These are phyloP conservation scores for Entomortierella parvispora DNA, from an alignment of 192 early-diverging fungal genomes.

Conservation along the genomic window DNA sequence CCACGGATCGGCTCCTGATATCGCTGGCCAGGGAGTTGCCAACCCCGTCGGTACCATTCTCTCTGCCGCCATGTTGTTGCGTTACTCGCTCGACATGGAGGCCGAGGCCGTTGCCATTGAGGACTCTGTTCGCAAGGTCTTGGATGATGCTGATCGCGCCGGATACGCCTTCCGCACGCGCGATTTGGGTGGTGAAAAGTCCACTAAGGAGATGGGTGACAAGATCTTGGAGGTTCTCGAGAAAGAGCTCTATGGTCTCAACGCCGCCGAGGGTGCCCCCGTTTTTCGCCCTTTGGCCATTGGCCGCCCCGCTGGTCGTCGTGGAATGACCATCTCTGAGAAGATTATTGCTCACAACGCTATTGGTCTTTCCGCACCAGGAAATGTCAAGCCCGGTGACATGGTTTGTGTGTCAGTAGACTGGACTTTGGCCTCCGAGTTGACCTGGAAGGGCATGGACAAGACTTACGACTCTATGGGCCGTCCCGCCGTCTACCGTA, in stretches of 20 bases:
- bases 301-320: conserved; percentile 63
- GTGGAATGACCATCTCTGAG: conserved; percentile 79
- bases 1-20: conserved; percentile 98
- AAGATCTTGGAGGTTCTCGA: conserved; percentile 82
- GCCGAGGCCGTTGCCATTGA: conserved; percentile 93
- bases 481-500: conserved; percentile 77
- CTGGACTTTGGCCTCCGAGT: conserved; percentile 85
- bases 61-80: conserved; percentile 91
- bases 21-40: conserved; percentile 95
- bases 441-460: conserved; percentile 90
- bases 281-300: conserved; percentile 49
- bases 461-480: conserved; percentile 85
- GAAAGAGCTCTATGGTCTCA: conserved; percentile 68
- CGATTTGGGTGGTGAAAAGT: conserved; percentile 87
- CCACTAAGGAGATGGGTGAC: conserved; percentile 93
- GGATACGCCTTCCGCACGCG: conserved; percentile 84
- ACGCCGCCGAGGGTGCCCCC: conserved; percentile 44
- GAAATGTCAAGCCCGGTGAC: conserved; percentile 78
- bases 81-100: conserved; percentile 93
- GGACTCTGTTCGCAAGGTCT: conserved; percentile 88
- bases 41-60: conserved; percentile 99
- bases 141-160: conserved; percentile 81
- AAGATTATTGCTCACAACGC: conserved; percentile 83
- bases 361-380: conserved; percentile 72
- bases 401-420: conserved; percentile 85